Evolutionary conservation across 2,329 filamentous ascomycete genomes (phyloP), one percentile per base, ranked within the genome.

Genomic region (Tolypocladium tropicale): DNA sequence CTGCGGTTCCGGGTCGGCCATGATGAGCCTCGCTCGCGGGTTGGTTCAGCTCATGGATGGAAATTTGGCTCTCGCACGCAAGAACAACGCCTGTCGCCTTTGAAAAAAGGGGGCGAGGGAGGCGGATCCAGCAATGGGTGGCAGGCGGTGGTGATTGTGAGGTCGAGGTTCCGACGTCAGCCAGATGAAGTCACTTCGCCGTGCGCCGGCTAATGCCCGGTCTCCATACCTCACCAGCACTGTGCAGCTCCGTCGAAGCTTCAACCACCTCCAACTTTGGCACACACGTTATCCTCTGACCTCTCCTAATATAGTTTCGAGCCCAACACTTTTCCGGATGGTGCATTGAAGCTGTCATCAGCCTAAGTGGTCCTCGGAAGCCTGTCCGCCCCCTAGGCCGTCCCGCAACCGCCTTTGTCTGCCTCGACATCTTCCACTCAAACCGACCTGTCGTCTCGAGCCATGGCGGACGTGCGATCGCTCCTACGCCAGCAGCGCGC

Each of bases 381-480:
- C 11, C 25, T 16, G 11, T 6, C 43, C 6, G 18, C 9, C 23
- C 41, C 39, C 1, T 1, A 1, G n/a, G n/a, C n/a, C n/a, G 7
- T 28, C 18, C 12, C 2, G 41, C 12, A 11, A 28, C 2, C 6
- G n/a, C 9, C 5, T 28, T 25, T 9, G 14, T 18, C 43, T 25
- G 23, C 53, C 18, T 23, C 33, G 32, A 11, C n/a, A 39, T 53
- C 32, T 6, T 16, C 33, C 4, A 12, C 32, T 14, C 33, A 2
- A 28, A 28, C 28, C 43, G 2, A 10, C 9, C 9, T n/a, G n/a
- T 49, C 28, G 28, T 21, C 46, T 12, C 46, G 7, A 32, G 21
- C 50, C 60, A 93, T 94, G 88, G 79, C 89, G 62, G 89, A 95
- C 70, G 86, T 90, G 30, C 86, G 90, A 64, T 82, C 88, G 37